Evolutionary conservation across 495 filamentous ascomycete species (phyloP).

Genomic region (Penicillium argentinense): DNA sequence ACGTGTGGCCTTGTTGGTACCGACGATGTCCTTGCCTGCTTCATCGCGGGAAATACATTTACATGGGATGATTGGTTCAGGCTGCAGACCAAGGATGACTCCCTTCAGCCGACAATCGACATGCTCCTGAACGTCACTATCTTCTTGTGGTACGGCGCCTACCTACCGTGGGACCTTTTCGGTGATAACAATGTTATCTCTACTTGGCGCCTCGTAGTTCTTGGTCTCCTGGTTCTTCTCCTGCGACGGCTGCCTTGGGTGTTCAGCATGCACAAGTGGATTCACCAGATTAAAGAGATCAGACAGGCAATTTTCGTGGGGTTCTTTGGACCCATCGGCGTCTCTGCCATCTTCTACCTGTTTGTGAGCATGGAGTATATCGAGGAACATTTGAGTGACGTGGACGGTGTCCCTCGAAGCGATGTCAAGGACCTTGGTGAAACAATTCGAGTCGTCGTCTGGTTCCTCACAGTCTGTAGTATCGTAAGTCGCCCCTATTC

Average conservation of each 20-base stretch:
- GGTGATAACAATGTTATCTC: constrained; percentile 67
- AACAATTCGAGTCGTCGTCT: too few species aligned
- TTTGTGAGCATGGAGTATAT: constrained; percentile 74
- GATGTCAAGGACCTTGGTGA: too few species aligned
- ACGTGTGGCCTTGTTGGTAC: constrained; percentile 24
- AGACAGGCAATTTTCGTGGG: constrained; percentile 78
- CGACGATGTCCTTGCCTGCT: constrained; percentile 91
- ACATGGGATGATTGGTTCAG: constrained; percentile 96
- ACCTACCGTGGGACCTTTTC: constrained; percentile 80
- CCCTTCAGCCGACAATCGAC: constrained; percentile 89
- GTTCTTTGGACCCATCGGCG: constrained; percentile 93
- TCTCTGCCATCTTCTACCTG: constrained; percentile 87
- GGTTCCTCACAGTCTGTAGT: too few species aligned
- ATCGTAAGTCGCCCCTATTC: too few species aligned
- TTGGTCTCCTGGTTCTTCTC: constrained; percentile 77
- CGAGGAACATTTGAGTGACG: too few species aligned
- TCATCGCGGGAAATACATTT: constrained; percentile 89
- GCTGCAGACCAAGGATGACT: constrained; percentile 82
- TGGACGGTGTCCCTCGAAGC: too few species aligned
- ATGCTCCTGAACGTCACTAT: constrained; percentile 81
- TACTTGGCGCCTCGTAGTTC: constrained; percentile 70
- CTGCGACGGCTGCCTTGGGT: constrained; percentile 78
- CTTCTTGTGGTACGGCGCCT: constrained; percentile 83
- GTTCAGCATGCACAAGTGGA: constrained; percentile 68
- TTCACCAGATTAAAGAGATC: constrained; percentile 75